Base-by-base conservation (phyloP, 1,139 yeast species). In the Saccharomyces pastorianus region DNA sequence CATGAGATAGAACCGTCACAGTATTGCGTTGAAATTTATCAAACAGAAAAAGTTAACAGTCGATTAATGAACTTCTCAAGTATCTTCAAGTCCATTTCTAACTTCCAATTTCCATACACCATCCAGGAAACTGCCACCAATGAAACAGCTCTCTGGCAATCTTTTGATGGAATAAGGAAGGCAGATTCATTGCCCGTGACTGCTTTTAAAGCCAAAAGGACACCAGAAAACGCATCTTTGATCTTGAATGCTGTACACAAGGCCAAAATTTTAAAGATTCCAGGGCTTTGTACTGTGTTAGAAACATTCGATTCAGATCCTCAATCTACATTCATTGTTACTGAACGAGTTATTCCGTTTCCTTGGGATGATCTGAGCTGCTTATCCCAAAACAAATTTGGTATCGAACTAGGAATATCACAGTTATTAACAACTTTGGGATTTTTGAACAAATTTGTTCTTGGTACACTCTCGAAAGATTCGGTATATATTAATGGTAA, bases 291-390 rank as follows among this genome's bases (percentile, higher is more conserved):
- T 52, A 75, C 78, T 47, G 79, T 83, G 14, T 62, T 88, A 11
- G 97, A 91, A 60, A 81, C 86, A 34, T 76, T 83, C 53, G 95
- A 77, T 58, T 68, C 68, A 13, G 73, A 86, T 65, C 77, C 78
- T 46, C 88, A 84, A 50, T 73, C 76, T 25, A 71, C 87, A n/a
- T 84, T 85, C 61, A 76, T 91, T 28, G 77, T 90, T 8, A 86
- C 96, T 1, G 99, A 93, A 68, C 78, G 81, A 13, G 89, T 86
- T 1, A 64, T 66, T n/a, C 95, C 96, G 0, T 73, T 89, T 53
- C 64, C 70, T 32, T 66, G 69, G 17, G 56, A 59, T 28, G 48
- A 56, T 7, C 23, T 61, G 1, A 27, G 48, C 9, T 29, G 57
- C 28, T 54, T 73, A 48, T 47, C 54, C 51, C 56, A 56, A 49